Conservation (phyloP, 768 basidiomycete genomes). For the Pulveroboletus sp. region DNA sequence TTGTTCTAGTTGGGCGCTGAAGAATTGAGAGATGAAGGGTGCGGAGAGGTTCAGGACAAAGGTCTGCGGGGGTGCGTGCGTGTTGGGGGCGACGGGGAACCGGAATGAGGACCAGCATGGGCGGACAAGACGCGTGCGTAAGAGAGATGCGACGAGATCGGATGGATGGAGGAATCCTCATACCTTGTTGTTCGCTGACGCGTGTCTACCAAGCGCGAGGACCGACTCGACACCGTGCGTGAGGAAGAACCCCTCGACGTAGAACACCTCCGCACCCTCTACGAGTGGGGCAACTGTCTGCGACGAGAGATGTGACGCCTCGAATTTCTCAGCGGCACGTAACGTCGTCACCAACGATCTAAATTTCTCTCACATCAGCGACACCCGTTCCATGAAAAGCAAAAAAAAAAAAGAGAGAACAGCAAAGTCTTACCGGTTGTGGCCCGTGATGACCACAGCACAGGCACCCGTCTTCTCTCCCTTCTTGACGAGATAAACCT, state of each 20-base stretch:
- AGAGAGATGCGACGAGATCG: neutral
- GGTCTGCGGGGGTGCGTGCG: constrained; percentile 44
- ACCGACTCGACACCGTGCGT: constrained; percentile 81
- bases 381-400: neutral
- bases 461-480: constrained; percentile 93
- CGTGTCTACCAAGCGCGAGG: constrained; percentile 71
- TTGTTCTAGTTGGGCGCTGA: constrained; percentile 72
- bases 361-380: neutral
- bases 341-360: constrained; percentile 93
- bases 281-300: constrained; percentile 71
- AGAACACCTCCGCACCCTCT: constrained; percentile 78
- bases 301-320: constrained; percentile 71
- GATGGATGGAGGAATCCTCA: neutral
- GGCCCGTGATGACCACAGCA: constrained; percentile 91
- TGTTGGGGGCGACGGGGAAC: too few relatives aligned
- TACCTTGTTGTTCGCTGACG: constrained; percentile 73
- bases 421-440: constrained; percentile 60
- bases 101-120: neutral
- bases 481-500: constrained; percentile 85
- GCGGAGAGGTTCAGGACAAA: constrained; percentile 94
- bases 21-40: constrained; percentile 96
- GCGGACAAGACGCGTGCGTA: neutral
- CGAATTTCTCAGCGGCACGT: constrained; percentile 86
- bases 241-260: constrained; percentile 96
- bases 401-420: neutral